Percentiles rank a stretch among this genome's conserved stretches.
phyloP scores from a whole-genome alignment of 257 asterid genomes.

The Solanum chiquidenum region DNA sequence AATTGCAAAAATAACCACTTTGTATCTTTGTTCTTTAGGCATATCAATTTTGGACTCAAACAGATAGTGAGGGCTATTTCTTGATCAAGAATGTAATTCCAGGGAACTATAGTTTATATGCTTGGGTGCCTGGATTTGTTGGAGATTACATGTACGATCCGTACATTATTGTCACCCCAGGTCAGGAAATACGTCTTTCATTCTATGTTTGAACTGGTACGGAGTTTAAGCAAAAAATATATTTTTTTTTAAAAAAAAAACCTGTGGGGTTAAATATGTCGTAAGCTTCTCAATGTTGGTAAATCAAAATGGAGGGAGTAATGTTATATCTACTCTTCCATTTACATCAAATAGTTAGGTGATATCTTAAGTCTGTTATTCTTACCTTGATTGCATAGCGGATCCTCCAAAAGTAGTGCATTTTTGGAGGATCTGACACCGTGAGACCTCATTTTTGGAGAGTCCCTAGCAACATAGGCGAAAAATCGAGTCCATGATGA shows the following conservation, averaged over 20 bases:
- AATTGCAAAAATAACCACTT: not conserved
- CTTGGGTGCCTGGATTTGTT: slow-evolving; percentile 76
- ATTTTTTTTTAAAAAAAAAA: no score
- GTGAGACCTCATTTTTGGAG: not conserved
- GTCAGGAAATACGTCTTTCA: not conserved
- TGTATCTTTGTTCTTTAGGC: slow-evolving; percentile 26
- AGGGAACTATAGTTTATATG: slow-evolving; percentile 62
- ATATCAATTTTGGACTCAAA: slow-evolving; percentile 70
- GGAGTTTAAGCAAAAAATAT: not conserved
- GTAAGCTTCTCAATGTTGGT: not conserved
- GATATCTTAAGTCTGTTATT: not conserved
- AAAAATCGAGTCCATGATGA: not conserved
- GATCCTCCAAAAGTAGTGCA: not conserved
- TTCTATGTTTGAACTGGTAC: not conserved
- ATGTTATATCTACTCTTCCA: no score
- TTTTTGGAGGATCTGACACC: fast-evolving
- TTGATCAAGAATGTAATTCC: slow-evolving; percentile 31
- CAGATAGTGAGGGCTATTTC: slow-evolving; percentile 51
- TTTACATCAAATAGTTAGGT: no score
- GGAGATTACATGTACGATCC: slow-evolving; percentile 51
- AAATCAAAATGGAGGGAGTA: not conserved
- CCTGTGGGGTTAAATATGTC: not conserved
- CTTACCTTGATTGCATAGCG: fast-evolving
- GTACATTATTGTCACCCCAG: slow-evolving; percentile 33
- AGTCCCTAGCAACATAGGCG: not conserved